Evolutionary conservation across 208 protist genomes (phyloP).

Genomic region (Crithidia acanthocephali): DNA sequence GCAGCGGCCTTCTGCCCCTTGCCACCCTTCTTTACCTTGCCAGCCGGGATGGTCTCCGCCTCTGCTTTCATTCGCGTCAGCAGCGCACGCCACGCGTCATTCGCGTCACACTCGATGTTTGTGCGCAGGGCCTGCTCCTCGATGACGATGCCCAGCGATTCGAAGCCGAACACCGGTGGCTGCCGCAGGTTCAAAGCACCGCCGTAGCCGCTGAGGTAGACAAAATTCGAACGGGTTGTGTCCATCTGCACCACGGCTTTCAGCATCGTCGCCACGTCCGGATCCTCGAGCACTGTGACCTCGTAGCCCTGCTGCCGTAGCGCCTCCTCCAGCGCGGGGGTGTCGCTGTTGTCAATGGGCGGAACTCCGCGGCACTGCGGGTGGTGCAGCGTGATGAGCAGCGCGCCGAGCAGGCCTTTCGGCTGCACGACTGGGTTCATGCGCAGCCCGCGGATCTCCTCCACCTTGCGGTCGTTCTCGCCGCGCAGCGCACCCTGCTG

Average conservation of each 20-base stretch:
- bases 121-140: constrained; percentile 62
- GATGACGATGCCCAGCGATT: constrained; percentile 63
- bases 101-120: constrained; percentile 49
- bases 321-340: constrained; percentile 46
- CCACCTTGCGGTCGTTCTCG: constrained; percentile 68
- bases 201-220: constrained; percentile 90
- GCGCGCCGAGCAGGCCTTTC: constrained; percentile 62
- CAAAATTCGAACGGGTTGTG: constrained; percentile 66
- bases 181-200: constrained; percentile 73
- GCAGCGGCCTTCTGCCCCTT: constrained; percentile 45
- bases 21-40: constrained; percentile 59
- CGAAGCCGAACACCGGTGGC: constrained; percentile 61
- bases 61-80: constrained; percentile 41
- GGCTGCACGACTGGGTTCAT: constrained; percentile 71
- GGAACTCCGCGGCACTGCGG: constrained; percentile 49
- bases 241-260: constrained; percentile 65
- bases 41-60: constrained; percentile 33
- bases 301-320: constrained; percentile 80
- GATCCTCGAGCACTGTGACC: constrained; percentile 64
- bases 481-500: constrained; percentile 42
- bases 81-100: constrained; percentile 38
- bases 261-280: constrained; percentile 49
- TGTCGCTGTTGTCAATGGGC: constrained; percentile 42
- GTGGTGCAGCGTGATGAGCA: constrained; percentile 78
- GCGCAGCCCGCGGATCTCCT: constrained; percentile 77